These are phyloP conservation scores for Neohortaea acidophila DNA, from an alignment of 495 filamentous ascomycete species.

Conservation along the genomic window DNA sequence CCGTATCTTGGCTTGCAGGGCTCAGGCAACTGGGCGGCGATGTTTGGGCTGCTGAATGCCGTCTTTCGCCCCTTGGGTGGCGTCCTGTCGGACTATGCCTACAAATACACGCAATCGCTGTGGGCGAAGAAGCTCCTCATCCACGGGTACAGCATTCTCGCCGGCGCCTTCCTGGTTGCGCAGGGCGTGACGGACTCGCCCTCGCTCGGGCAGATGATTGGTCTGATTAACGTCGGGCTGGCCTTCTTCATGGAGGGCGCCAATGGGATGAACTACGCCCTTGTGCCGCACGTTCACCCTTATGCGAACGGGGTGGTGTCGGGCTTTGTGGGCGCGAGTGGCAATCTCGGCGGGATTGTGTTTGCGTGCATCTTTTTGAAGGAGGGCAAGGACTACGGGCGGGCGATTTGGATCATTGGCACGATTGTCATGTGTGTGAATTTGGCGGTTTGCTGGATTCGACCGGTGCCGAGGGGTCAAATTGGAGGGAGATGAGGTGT, in stretches of 20 bases:
- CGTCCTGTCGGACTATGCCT: slow-evolving; percentile 22
- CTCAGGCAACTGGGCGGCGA: slow-evolving; percentile 27
- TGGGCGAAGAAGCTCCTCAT: slow-evolving; percentile 28
- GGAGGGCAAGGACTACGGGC: slow-evolving; percentile 21
- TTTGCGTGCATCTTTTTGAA: slow-evolving; percentile 28
- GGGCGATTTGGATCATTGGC: slow-evolving; percentile 27
- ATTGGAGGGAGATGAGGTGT: slow-evolving; percentile 19
- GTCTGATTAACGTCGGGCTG: slow-evolving; percentile 21
- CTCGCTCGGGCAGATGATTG: slow-evolving; percentile 20
- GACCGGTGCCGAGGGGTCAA: slow-evolving; percentile 27
- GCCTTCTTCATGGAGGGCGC: slow-evolving; percentile 28
- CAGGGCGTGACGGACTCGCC: slow-evolving; percentile 21
- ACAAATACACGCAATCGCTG: slow-evolving; percentile 18
- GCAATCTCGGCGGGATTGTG: slow-evolving; percentile 29
- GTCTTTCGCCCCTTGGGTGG: slow-evolving; percentile 26
- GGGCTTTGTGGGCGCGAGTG: slow-evolving; percentile 26
- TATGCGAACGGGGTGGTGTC: slow-evolving; percentile 27
- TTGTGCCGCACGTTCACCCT: slow-evolving; percentile 28
- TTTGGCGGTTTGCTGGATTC: slow-evolving; percentile 24
- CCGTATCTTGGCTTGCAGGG: slow-evolving; percentile 20
- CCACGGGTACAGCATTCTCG: slow-evolving; percentile 23
- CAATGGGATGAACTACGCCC: slow-evolving; percentile 25
- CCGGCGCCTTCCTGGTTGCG: slow-evolving; percentile 24
- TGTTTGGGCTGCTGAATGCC: slow-evolving; percentile 28
- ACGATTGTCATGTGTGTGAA: slow-evolving; percentile 24